These are phyloP conservation scores for Eimeria praecox DNA, from an alignment of 169 alveolate genomes.

Conservation along the genomic window DNA sequence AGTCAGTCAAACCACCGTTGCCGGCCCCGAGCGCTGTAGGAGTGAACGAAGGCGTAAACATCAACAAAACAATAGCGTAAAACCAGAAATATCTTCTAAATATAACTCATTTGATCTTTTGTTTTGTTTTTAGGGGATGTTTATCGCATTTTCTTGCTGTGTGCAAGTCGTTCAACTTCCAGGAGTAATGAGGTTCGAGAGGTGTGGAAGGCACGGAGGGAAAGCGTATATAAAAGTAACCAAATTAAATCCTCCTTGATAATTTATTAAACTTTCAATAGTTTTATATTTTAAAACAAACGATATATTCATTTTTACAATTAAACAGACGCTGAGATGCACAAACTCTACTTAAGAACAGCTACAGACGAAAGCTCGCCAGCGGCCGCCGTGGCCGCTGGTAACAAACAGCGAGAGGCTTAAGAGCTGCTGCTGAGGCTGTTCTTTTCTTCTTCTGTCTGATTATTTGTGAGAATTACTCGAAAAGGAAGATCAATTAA, in stretches of 20 bases:
- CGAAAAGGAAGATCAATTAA: background rate
- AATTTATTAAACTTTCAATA: background rate
- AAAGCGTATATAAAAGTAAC: background rate
- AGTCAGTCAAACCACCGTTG: too few relatives aligned
- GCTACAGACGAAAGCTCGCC: slow-evolving; percentile 12
- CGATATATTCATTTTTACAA: background rate
- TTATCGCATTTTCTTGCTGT: background rate
- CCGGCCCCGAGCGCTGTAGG: too few relatives aligned
- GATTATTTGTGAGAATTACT: background rate
- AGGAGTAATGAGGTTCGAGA: too few relatives aligned
- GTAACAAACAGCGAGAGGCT: background rate
- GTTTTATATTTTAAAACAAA: background rate
- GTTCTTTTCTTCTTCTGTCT: background rate
- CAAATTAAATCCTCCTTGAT: background rate
- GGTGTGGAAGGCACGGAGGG: background rate
- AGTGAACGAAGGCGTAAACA: too few relatives aligned
- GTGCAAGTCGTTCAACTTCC: too few relatives aligned
- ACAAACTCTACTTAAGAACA: background rate
- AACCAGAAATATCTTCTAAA: background rate
- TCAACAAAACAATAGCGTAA: background rate
- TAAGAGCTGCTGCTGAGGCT: background rate
- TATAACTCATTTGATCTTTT: background rate
- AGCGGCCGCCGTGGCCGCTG: slow-evolving; percentile 23
- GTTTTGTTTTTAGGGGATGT: background rate
- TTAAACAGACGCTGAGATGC: background rate